Percentiles rank a stretch among this genome's conserved stretches.
Evolutionary conservation across 2,329 filamentous ascomycete genomes (phyloP).

Genomic region (Dothideomycetes sp.): DNA sequence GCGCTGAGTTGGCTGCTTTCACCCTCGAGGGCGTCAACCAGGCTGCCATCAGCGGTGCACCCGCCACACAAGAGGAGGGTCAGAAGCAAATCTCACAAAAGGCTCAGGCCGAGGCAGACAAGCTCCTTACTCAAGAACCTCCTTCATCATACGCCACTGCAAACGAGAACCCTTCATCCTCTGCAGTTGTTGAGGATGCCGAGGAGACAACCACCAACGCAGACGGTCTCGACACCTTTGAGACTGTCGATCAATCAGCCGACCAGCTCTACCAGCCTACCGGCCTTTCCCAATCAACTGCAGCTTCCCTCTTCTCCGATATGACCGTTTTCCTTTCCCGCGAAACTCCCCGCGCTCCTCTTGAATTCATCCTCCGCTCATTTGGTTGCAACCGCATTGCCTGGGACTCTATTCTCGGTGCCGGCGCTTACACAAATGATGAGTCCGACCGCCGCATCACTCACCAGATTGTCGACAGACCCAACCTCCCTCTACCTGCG

Average conservation of each 20-base stretch:
- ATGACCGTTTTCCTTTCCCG: constrained; percentile 89
- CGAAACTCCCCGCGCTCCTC: constrained; percentile 78
- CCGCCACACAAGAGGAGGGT: constrained; percentile 11
- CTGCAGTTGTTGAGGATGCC: constrained; percentile 22
- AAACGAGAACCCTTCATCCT: constrained; percentile 29
- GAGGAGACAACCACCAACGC: constrained; percentile 23
- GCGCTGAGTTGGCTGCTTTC: constrained; percentile 83
- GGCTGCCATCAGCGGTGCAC: constrained; percentile 15
- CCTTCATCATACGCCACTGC: constrained; percentile 13
- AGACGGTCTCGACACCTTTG: constrained; percentile 72
- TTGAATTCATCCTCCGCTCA: constrained; percentile 86
- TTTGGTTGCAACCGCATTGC: constrained; percentile 95
- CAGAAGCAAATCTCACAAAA: constrained; percentile 21
- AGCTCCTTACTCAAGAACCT: constrained; percentile 17
- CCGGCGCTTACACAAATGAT: constrained; percentile 82
- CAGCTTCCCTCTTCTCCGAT: constrained; percentile 69
- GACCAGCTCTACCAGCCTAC: constrained; percentile 77
- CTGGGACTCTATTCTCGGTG: constrained; percentile 85
- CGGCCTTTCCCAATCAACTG: constrained; percentile 44
- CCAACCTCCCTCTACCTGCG: constrained; percentile 48
- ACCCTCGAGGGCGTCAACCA: constrained; percentile 63
- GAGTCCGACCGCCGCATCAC: constrained; percentile 84
- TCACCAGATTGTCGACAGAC: constrained; percentile 91
- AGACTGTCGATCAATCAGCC: constrained; percentile 67
- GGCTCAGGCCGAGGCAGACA: constrained; percentile 39